Evolutionary conservation across 1,284 basidiomycete genomes (phyloP).

Genomic region (Marasmius fiardii): DNA sequence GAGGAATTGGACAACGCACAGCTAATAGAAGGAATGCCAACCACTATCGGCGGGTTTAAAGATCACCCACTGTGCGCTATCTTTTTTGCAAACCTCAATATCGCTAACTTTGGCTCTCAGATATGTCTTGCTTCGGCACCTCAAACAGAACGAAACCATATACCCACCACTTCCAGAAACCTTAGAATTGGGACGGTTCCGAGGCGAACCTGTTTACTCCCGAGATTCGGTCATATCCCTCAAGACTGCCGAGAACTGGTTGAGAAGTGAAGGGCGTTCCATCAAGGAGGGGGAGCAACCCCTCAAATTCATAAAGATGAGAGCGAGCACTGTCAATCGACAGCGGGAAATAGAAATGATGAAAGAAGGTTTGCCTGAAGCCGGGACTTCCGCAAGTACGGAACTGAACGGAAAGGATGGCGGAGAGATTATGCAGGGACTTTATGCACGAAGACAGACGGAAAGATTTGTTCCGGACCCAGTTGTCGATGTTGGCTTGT

Average conservation of each 20-base stretch:
- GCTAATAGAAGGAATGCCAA: conserved; percentile 92
- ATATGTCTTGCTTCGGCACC: conserved; percentile 87
- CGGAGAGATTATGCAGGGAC: conserved; percentile 73
- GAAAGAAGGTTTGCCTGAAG: conserved; percentile 40
- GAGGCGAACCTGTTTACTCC: conserved; percentile 91
- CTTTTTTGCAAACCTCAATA: conserved; percentile 3
- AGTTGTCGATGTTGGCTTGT: conserved; percentile 64
- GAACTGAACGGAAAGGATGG: conserved; percentile 31
- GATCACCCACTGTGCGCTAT: conserved; percentile 82
- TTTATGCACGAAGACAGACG: conserved; percentile 89
- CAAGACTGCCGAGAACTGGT: conserved; percentile 94
- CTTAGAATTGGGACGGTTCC: conserved; percentile 83
- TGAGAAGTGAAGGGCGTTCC: conserved; percentile 76
- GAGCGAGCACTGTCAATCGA: conserved; percentile 80
- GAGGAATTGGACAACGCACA: conserved; percentile 84
- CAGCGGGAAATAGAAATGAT: conserved; percentile 82
- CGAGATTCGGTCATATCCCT: conserved; percentile 80
- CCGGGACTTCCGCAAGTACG: conserved; percentile 28
- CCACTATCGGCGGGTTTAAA: conserved; percentile 89
- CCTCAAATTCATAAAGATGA: conserved; percentile 87
- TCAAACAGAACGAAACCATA: conserved; percentile 87
- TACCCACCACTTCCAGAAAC: conserved; percentile 64
- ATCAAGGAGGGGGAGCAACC: conserved; percentile 79
- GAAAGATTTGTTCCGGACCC: conserved; percentile 78
- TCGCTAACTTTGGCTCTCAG: conserved; percentile 33